Evolutionary conservation across 495 filamentous ascomycete genomes (phyloP).

Genomic region (Hypoxylon intermedium): DNA sequence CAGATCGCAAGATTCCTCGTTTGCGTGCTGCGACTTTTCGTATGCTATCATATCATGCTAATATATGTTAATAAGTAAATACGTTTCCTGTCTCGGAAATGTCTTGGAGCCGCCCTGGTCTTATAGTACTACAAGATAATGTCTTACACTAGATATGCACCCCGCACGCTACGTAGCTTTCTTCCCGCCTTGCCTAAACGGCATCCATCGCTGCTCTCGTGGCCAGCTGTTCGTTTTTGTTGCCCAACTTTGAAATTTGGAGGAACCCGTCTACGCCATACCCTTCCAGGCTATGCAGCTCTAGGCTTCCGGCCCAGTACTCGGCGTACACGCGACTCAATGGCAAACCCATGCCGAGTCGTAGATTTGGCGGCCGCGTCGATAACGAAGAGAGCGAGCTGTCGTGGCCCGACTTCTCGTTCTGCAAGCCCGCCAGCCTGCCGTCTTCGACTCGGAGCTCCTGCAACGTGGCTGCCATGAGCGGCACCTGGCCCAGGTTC

Average conservation of each 20-base stretch:
- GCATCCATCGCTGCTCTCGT: constrained; percentile 89
- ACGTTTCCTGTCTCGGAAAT: too few relatives aligned
- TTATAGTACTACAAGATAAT: too few relatives aligned
- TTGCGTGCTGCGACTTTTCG: constrained; percentile 7
- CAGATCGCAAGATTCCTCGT: constrained; percentile 2
- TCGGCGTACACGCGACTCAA: constrained; percentile 96
- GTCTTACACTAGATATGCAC: too few relatives aligned
- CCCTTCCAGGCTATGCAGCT: constrained; percentile 91
- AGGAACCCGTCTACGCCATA: constrained; percentile 98
- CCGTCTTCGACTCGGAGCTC: constrained; percentile 80
- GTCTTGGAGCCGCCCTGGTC: too few relatives aligned
- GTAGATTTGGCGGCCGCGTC: constrained; percentile 82
- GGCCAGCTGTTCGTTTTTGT: constrained; percentile 96
- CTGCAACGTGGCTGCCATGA: constrained; percentile 93
- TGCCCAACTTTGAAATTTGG: constrained; percentile 95
- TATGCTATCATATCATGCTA: too few relatives aligned
- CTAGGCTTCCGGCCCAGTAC: constrained; percentile 95
- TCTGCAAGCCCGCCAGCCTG: constrained; percentile 82
- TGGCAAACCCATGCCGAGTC: constrained; percentile 91
- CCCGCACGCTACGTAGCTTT: not conserved
- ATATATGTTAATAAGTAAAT: too few relatives aligned
- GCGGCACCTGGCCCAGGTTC: constrained; percentile 86
- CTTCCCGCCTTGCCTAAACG: constrained; percentile 65
- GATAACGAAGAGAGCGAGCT: constrained; percentile 79
- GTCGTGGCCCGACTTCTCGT: constrained; percentile 45